Evolutionary conservation across 2,329 filamentous ascomycete genomes (phyloP), one percentile per base, ranked within the genome.

Genomic region (Penicillium paneum): DNA sequence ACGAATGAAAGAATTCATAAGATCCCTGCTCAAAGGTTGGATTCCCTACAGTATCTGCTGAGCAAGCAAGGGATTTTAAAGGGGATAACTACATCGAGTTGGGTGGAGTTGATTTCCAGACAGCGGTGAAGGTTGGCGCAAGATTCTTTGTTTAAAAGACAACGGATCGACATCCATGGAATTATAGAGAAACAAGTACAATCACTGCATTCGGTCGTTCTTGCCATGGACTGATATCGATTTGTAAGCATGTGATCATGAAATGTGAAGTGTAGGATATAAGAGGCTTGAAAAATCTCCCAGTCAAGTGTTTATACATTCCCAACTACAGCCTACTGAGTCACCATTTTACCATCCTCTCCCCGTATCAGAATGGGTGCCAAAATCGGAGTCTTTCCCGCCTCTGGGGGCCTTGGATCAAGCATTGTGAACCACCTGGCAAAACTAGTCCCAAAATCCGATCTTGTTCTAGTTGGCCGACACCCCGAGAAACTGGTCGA

Each of bases 361-460:
- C 5, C 29, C 7, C 3, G 43, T 6, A 49, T n/a, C 42, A 59
- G 38, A 5, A 65, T 65, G 63, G 49, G 42, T 17, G 13, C 50
- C 15, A 65, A 59, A 49, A 65, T 71, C 42, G 67, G 66, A 24
- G 50, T 71, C 32, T 79, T 81, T 62, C 80, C 80, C 28, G 79
- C 79, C 19, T 76, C 81, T 0, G 82, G 82, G 36, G 79, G 73
- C 32, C 76, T 84, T 1, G 82, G 79, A 57, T 68, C 71, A 48
- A 80, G 79, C 62, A 80, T 80, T 29, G 71, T 80, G 64, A 70
- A 71, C 29, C 78, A 82, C 57, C 74, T 84, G 6, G 69, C 78
- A 2, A 64, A 71, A 12, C 71, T 72, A 4, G 67, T 79, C 24
- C 73, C 77, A n/a, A 63, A 75, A 49, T 67, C 76, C 21, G 68